Evolutionary conservation across 2,329 filamentous ascomycete genomes (phyloP), one percentile per base, ranked within the genome.

Genomic region (Pseudogymnoascus sp.): DNA sequence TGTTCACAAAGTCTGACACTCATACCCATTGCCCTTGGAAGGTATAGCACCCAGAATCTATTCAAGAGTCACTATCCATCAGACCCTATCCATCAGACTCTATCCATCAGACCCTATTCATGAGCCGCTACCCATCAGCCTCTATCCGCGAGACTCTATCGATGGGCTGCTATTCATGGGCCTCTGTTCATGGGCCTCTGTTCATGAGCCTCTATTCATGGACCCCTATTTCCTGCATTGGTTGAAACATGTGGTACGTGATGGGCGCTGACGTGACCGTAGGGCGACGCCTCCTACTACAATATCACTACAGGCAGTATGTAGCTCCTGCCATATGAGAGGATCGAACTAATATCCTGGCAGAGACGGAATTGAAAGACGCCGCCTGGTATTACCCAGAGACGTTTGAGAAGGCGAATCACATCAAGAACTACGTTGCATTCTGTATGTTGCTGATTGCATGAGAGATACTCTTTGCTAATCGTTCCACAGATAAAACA

Each of bases 351-450:
- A 5, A 62, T 36, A 12, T 64, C 73, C 71, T 31, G 72, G 66
- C 23, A 75, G 75, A 70, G 67, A 73, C 71, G 0, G 72, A 73
- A 61, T 65, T 79, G 62, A 76, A 77, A 65, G 77, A 80, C 66
- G 76, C 76, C 1, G 78, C 78, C 11, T 80, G 78, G 78, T 79
- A 75, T 63, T 80, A 80, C 63, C 74, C 78, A 0, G 66, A 75
- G 21, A 76, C 78, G 2, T 69, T 71, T 60, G 73, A 76, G 12
- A 75, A 73, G 65, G 77, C 76, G 51, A 71, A 71, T 42, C 75
- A 75, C 66, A 79, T 79, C 64, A 78, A 76, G 70, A 73, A 74
- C 18, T 75, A 76, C 71, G 77, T 80, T 64, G 78, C 78, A 16
- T 80, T 80, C 68, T 79, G 78, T 74, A 74, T 76, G 77, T 73